A percentile compares a stretch with the other conserved stretches of the same genome.
Evolutionary conservation across 2,329 filamentous ascomycete species (phyloP).

Genomic region (Talaromyces funiculosus): DNA sequence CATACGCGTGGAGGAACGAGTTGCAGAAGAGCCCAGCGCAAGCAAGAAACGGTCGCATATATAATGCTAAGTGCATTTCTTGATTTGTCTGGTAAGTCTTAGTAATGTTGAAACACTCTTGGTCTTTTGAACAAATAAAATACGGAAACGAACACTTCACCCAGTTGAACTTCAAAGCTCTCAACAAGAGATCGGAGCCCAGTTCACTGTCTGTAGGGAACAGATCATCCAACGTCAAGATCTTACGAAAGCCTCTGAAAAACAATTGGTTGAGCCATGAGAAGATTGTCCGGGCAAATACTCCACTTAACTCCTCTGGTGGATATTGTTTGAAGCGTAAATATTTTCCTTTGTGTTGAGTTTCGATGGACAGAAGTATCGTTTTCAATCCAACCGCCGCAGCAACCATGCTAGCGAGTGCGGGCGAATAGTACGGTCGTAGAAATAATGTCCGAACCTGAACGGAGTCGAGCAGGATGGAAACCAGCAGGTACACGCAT

Average conservation of each 20-base stretch:
- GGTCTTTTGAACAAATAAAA: too few relatives aligned
- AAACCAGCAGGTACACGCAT: slow-evolving; percentile 37
- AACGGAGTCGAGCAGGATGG: slow-evolving; percentile 35
- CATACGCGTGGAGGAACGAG: slow-evolving; percentile 27
- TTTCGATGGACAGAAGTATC: background rate
- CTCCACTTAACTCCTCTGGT: slow-evolving; percentile 43
- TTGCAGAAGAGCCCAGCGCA: slow-evolving; percentile 27
- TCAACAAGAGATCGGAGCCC: slow-evolving; percentile 16
- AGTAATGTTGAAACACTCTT: too few relatives aligned
- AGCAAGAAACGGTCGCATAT: slow-evolving; percentile 1
- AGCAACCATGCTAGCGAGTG: slow-evolving; percentile 38
- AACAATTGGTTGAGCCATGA: slow-evolving; percentile 47
- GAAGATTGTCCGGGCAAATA: slow-evolving; percentile 42
- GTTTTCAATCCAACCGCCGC: background rate
- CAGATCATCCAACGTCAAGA: slow-evolving; percentile 38
- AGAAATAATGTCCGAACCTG: slow-evolving; percentile 37
- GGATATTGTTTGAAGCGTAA: slow-evolving; percentile 20
- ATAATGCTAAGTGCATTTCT: background rate
- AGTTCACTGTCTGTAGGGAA: slow-evolving; percentile 42
- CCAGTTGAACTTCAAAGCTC: background rate
- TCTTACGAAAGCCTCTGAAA: slow-evolving; percentile 38
- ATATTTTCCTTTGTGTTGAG: slow-evolving; percentile 25
- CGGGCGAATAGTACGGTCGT: slow-evolving; percentile 18
- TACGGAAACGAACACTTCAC: background rate
- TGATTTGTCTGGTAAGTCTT: background rate